These are phyloP conservation scores for Colletotrichum simmondsii DNA, from an alignment of 2,329 filamentous ascomycete genomes.

Conservation along the genomic window DNA sequence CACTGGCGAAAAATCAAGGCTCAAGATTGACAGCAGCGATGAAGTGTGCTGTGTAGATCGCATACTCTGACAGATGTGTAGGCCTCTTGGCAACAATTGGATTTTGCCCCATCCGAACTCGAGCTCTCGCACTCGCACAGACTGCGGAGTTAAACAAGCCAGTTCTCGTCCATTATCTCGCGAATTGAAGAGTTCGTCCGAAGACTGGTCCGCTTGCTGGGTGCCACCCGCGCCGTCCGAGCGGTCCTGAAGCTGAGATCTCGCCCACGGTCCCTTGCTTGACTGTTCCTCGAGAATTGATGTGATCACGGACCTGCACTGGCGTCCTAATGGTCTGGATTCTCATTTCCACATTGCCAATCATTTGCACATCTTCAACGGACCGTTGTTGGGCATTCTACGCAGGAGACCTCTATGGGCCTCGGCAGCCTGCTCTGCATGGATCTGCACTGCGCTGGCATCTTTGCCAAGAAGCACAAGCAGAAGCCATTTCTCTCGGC, in stretches of 20 bases:
- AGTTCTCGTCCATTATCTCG: neutral
- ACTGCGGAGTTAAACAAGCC: neutral
- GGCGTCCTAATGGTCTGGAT: neutral
- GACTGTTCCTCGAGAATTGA: neutral
- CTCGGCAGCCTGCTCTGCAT: neutral
- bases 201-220: neutral
- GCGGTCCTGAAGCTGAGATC: neutral
- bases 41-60: no score
- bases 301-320: neutral
- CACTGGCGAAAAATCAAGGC: neutral
- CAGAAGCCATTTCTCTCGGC: neutral
- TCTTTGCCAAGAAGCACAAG: neutral
- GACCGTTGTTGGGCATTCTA: neutral
- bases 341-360: conserved; percentile 26
- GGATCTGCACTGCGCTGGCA: neutral
- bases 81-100: neutral
- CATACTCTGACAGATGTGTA: neutral
- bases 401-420: neutral
- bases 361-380: neutral
- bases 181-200: neutral
- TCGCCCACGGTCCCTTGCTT: neutral
- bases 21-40: neutral
- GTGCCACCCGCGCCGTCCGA: neutral
- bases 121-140: conserved; percentile 7
- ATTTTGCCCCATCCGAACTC: neutral